A percentile compares a stretch with the other conserved stretches of the same genome.
Conservation (phyloP, 2,329 filamentous ascomycete genomes). For the Penicillium nordicum region DNA sequence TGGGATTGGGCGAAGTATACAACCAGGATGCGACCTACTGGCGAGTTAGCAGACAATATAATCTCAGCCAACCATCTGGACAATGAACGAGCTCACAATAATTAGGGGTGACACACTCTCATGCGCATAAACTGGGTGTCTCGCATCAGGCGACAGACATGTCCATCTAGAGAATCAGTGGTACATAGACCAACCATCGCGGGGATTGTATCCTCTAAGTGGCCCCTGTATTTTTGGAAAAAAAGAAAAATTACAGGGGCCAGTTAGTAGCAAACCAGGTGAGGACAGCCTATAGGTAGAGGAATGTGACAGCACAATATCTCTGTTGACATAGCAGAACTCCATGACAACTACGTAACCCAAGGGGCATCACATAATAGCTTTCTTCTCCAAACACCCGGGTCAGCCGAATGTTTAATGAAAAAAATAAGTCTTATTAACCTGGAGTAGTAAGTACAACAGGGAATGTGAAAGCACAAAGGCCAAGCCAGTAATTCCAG, state of each 20-base stretch:
- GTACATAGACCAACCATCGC: background rate
- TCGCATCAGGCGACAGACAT: background rate
- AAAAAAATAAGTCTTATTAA: constrained; percentile 59
- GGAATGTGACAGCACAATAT: background rate
- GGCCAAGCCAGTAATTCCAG: constrained; percentile 43
- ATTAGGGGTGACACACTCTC: background rate
- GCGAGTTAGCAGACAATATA: background rate
- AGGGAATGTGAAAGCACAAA: constrained; percentile 68
- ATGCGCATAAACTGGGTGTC: background rate
- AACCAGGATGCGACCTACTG: background rate
- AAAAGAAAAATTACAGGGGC: too few species aligned
- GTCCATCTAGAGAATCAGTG: background rate
- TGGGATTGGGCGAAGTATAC: background rate
- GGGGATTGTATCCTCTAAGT: too few species aligned
- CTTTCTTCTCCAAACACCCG: constrained; percentile 48
- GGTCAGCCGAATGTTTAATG: constrained; percentile 54
- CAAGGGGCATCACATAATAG: too few species aligned
- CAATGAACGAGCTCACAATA: background rate
- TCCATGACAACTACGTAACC: background rate
- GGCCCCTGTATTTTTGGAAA: too few species aligned
- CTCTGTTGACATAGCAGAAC: background rate
- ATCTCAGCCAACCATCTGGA: background rate
- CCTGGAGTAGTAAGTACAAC: constrained; percentile 66
- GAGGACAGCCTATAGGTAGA: background rate
- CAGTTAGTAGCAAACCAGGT: background rate